Percentiles rank a stretch among this genome's conserved stretches.
phyloP scores from a whole-genome alignment of 768 basidiomycete genomes.

The Tremella fuciformis region DNA sequence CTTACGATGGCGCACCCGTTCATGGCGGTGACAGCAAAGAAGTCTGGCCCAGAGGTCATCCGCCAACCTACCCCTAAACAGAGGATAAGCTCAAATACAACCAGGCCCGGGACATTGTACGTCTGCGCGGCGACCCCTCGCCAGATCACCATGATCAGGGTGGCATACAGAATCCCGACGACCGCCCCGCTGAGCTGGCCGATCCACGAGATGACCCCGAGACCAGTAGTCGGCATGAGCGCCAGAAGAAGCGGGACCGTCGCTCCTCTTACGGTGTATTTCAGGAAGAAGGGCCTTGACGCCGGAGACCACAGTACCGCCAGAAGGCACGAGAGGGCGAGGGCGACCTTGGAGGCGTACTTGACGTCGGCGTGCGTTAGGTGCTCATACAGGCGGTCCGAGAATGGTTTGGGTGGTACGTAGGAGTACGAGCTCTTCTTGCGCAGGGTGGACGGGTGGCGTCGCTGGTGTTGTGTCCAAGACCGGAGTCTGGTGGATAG shows the following conservation, averaged over 20 bases:
- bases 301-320: slow-evolving; percentile 13
- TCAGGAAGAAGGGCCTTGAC: slow-evolving; percentile 11
- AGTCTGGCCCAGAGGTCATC: slow-evolving; percentile 11
- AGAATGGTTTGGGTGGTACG: slow-evolving; percentile 1
- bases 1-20: slow-evolving; percentile 16
- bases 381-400: neutral
- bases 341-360: slow-evolving; percentile 14
- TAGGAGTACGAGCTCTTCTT: neutral
- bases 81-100: slow-evolving; percentile 9
- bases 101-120: slow-evolving; percentile 5
- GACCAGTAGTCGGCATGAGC: slow-evolving; percentile 7
- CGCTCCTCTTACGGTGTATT: slow-evolving; percentile 1
- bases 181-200: slow-evolving; percentile 14
- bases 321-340: slow-evolving; percentile 8
- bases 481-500: neutral
- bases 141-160: slow-evolving; percentile 7
- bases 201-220: slow-evolving; percentile 12
- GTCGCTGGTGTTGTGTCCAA: neutral
- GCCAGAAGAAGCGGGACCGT: slow-evolving; percentile 12
- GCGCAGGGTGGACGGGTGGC: neutral
- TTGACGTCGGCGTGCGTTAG: neutral
- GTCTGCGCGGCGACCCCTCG: neutral
- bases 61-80: slow-evolving; percentile 7
- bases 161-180: slow-evolving; percentile 5
- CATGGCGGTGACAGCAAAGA: slow-evolving; percentile 13